Evolutionary conservation across 257 asterid species (phyloP).

Genomic region (Euphrasia confusa): DNA sequence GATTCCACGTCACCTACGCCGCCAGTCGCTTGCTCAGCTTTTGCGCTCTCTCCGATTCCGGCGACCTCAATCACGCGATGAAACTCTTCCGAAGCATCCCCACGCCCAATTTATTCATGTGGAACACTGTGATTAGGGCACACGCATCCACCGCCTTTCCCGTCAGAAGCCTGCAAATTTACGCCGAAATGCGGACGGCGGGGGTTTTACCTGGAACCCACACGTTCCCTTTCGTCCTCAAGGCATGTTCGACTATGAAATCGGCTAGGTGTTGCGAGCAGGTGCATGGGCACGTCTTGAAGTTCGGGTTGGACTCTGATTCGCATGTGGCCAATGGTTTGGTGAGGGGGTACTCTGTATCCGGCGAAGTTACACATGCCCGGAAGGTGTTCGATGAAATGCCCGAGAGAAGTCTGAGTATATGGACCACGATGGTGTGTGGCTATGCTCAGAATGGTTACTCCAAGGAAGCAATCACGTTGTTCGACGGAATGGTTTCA

Average conservation of each 20-base stretch:
- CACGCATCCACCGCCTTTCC: slow-evolving; percentile 45
- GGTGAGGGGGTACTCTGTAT: slow-evolving; percentile 56
- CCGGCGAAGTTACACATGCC: slow-evolving; percentile 35
- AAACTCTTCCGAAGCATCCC: slow-evolving; percentile 39
- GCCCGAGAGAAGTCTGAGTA: slow-evolving; percentile 38
- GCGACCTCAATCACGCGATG: slow-evolving; percentile 52
- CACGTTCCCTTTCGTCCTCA: slow-evolving; percentile 76
- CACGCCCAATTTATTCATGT: slow-evolving; percentile 62
- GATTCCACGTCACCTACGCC: slow-evolving; percentile 63
- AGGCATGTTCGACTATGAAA: slow-evolving; percentile 48
- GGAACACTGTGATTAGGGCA: slow-evolving; percentile 87
- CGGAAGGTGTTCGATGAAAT: slow-evolving; percentile 68
- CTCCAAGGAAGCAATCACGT: slow-evolving; percentile 42
- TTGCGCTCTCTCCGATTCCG: slow-evolving; percentile 58
- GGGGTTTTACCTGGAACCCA: slow-evolving; percentile 58
- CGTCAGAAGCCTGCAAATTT: slow-evolving; percentile 37
- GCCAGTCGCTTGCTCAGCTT: slow-evolving; percentile 78
- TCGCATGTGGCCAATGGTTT: slow-evolving; percentile 61
- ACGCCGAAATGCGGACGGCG: slow-evolving; percentile 46
- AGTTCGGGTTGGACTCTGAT: slow-evolving; percentile 53
- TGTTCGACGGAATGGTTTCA: slow-evolving; percentile 51
- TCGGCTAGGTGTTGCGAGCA: slow-evolving; percentile 34
- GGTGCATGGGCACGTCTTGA: slow-evolving; percentile 57
- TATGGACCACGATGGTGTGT: slow-evolving; percentile 82
- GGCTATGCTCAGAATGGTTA: slow-evolving; percentile 68